Evolutionary conservation across 495 filamentous ascomycete species (phyloP), one percentile per base, ranked within the genome.

Genomic region (Penicillium macrosclerotiorum): DNA sequence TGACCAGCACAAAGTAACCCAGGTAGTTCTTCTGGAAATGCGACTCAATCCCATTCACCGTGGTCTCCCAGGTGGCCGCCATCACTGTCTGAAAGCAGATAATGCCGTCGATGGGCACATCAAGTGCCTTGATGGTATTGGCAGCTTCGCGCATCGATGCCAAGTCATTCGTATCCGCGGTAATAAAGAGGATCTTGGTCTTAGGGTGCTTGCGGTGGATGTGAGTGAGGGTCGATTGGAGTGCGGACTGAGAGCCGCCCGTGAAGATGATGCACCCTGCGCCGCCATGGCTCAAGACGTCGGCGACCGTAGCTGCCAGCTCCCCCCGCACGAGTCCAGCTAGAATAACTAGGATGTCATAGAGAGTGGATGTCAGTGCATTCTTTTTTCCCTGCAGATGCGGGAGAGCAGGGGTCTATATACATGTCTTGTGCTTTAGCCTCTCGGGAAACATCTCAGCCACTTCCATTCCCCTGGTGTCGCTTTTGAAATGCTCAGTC

Each of bases 201-300:
- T 60, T 20, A 16, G 32, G 55, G 35, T 44, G 34, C 19, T 47
- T 58, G 44, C 42, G 52, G 37, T 52, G 55, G 54, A 74, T 62
- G 49, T 67, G 53, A 40, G 69, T 59, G 47, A 72, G 68, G 27
- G 69, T 63, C 1, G 63, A 59, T 45, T 72, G 54, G 16, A 67
- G 49, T 39, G 72, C 72, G 7, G 52, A 42, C 16, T 54, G 59
- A 6, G 69, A 68, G 24, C 64, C 64, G 29, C 67, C 71, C 4
- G 71, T 55, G 41, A 74, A 68, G 44, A 79, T 69, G 27, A 78
- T 51, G 2, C 55, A 38, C 8, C 64, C 63, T 8, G 77, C 73
- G 3, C 59, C 54, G 44, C 61, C 68, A 26, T 62, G 53, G 7
- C 56, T 38, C 25, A 63, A 56, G 37, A 48, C 49, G 5, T 63